Evolutionary conservation across 805 yeast genomes (phyloP).

Genomic region (Metschnikowia anglica): DNA sequence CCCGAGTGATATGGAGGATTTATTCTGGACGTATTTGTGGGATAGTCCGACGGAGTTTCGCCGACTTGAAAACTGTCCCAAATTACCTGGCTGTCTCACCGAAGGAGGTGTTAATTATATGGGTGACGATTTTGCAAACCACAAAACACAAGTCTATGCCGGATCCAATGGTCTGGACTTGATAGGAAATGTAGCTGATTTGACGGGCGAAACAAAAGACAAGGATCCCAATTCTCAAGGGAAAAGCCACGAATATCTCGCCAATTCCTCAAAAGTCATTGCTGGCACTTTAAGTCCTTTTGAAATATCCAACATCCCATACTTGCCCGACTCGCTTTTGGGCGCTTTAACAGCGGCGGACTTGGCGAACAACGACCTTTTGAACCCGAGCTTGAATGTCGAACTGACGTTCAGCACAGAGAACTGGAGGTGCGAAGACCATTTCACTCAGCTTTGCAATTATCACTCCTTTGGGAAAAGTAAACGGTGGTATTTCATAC

Average conservation of each 20-base stretch:
- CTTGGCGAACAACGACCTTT: constrained; percentile 43
- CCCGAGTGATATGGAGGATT: constrained; percentile 29
- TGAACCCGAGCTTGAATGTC: constrained; percentile 46
- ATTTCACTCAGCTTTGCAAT: constrained; percentile 51
- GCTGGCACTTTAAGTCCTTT: constrained; percentile 42
- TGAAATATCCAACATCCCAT: constrained; percentile 58
- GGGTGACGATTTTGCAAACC: constrained; percentile 21
- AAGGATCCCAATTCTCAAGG: background rate
- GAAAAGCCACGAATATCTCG: background rate
- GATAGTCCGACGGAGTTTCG: constrained; percentile 3
- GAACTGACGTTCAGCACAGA: constrained; percentile 55
- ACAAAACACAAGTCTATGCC: constrained; percentile 2
- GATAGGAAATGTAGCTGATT: background rate
- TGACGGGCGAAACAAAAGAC: background rate
- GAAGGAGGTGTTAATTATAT: constrained; percentile 4
- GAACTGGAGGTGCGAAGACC: constrained; percentile 63
- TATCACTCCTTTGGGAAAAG: constrained; percentile 56
- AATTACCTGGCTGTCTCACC: constrained; percentile 1
- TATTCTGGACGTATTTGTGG: constrained; percentile 41
- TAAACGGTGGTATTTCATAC: constrained; percentile 62
- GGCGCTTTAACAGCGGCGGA: constrained; percentile 43
- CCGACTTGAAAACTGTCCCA: constrained; percentile 9
- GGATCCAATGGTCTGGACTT: background rate
- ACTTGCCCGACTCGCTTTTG: constrained; percentile 49
- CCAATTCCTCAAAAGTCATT: background rate